Evolutionary conservation across 306 rosid genomes (phyloP), one percentile per base, ranked within the genome.

Genomic region (Gynostemma pentaphyllum): DNA sequence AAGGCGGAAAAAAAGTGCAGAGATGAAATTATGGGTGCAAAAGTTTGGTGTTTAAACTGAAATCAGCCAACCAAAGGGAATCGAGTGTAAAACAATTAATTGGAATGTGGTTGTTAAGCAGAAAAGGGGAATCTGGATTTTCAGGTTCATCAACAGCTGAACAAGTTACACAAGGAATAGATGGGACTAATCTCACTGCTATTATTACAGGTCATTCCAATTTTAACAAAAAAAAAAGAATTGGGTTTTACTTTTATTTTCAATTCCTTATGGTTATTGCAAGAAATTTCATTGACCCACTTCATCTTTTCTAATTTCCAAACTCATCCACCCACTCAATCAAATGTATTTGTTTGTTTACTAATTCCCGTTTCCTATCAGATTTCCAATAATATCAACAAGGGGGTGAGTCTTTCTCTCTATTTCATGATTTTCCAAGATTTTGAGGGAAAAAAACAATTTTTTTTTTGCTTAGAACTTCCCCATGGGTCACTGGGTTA

Each of bases 141-240:
- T 82, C 95, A n/a, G 76, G 85, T 15, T 69, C 89, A 30, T 82
- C 89, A 64, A 85, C 95, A 0, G 95, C 95, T 19, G 89, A 87
- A 45, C 70, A 82, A 69, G 87, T 82, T 46, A 87, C 92, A 60
- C 57, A 73, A 40, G 89, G 87, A 45, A 78, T 82, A 13, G 73
- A 80, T 75, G 89, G 77, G 60, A 62, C 68, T 12, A 72, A 62
- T 55, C 85, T 87, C 83, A 85, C 87, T 21, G 95, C 89, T 74
- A 73, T 87, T 77, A 73, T 87, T 64, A 82, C 92, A 60, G 95
- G 92, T 84, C 7, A 2, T 8, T 39, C 45, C 28, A n/a, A 45
- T 29, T 42, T 12, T 12, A n/a, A n/a, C 21, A 5, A 27, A 27
- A 10, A 34, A 16, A 55, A 45, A 32, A 39, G 15, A 63, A 7